A percentile compares a stretch with the other conserved stretches of the same genome.
These are phyloP conservation scores for Aspergillus fumigatiaffinis DNA, from an alignment of 2,329 filamentous ascomycete species.

Conservation along the genomic window DNA sequence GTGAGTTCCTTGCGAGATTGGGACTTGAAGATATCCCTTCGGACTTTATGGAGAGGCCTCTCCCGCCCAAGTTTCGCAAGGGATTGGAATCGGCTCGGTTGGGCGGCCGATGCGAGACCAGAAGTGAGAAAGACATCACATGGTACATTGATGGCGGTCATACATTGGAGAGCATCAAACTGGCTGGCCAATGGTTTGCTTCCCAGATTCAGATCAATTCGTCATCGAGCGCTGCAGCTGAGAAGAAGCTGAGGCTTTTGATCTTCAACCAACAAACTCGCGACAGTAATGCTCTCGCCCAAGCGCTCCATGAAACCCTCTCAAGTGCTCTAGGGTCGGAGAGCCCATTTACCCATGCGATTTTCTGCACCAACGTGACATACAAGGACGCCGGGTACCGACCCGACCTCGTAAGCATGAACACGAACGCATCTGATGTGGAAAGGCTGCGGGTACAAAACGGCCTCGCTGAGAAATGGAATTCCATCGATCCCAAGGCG, in stretches of 20 bases:
- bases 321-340: slow-evolving; percentile 34
- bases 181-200: slow-evolving; percentile 75
- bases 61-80: slow-evolving; percentile 59
- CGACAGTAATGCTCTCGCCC: slow-evolving; percentile 64
- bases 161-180: slow-evolving; percentile 75
- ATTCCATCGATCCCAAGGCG: slow-evolving; percentile 49
- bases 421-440: slow-evolving; percentile 56
- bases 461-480: slow-evolving; percentile 60
- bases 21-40: slow-evolving; percentile 35
- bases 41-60: slow-evolving; percentile 34
- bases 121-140: slow-evolving; percentile 53
- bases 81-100: slow-evolving; percentile 66
- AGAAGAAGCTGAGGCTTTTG: slow-evolving; percentile 54
- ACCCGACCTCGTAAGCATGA: slow-evolving; percentile 61
- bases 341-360: slow-evolving; percentile 63
- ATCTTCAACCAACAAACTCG: slow-evolving; percentile 93
- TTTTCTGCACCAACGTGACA: slow-evolving; percentile 78
- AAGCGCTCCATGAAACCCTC: slow-evolving; percentile 58
- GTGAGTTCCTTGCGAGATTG: slow-evolving; percentile 36
- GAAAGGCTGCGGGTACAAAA: slow-evolving; percentile 62
- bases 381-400: slow-evolving; percentile 59
- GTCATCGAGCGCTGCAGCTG: slow-evolving; percentile 24
- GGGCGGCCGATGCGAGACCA: slow-evolving; percentile 72
- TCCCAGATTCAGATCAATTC: slow-evolving; percentile 41
- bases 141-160: slow-evolving; percentile 90